Evolutionary conservation across 495 filamentous ascomycete species (phyloP), one percentile per base, ranked within the genome.

Genomic region (Aspergillus heteromorphus): DNA sequence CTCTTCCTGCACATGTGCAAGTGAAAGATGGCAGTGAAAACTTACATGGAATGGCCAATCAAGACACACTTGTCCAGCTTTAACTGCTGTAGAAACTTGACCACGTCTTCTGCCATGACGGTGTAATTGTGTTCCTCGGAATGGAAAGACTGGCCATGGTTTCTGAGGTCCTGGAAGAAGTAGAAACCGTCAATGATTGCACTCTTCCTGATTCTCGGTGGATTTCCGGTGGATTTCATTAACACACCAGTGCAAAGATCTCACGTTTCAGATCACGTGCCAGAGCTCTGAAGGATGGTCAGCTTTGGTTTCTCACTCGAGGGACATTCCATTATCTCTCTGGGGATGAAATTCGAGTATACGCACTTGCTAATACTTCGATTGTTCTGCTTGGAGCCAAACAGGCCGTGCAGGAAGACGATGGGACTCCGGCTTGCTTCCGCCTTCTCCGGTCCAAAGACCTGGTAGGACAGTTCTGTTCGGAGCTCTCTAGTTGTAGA

Each of bases 321-420:
- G 11, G 34, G 11, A n/a, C 3, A 14, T 38, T 13, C 31, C 0
- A 38, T n/a, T 1, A 38, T 13, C n/a, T n/a, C n/a, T n/a, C n/a
- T 4, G 11, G 11, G 5, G 11, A 38, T 38, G 6, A 48, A 11
- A 38, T 14, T 27, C 19, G 14, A n/a, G 30, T 38, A 31, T 36
- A 60, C 89, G 78, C 82, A 97, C 93, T 91, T 95, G 84, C 92
- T 95, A 57, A 98, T 93, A 69, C 82, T 91, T 70, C 92, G 74
- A 65, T 97, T 93, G 63, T 98, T 98, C 77, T 89, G 88, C 72
- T 95, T 97, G 38, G 89, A 95, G 19, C 93, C 93, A 65, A 98
- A 97, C 14, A 98, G 78, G 4, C 93, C 93, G 68, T 98, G 93
- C 69, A 97, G 80, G 56, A 98, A 83, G 58, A 98, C 70, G 54